These are phyloP conservation scores for Aspergillus kassunensis DNA, from an alignment of 495 filamentous ascomycete genomes.

Conservation along the genomic window DNA sequence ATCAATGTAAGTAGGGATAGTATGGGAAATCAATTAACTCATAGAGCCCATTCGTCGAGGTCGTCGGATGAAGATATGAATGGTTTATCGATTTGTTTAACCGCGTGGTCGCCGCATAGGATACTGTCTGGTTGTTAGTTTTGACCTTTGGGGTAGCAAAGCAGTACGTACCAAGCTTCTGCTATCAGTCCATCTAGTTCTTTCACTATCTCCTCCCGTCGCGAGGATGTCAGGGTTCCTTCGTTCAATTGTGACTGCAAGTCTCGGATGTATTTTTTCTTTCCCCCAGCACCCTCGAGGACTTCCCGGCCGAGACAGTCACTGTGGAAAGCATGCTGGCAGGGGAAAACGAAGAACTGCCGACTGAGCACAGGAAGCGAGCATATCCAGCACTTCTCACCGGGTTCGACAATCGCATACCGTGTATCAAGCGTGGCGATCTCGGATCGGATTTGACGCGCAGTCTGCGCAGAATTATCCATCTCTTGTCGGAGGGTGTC, in stretches of 20 bases:
- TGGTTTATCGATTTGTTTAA: constrained; percentile 87
- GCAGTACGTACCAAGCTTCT: constrained; percentile 62
- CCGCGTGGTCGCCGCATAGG: constrained; percentile 88
- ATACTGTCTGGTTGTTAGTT: constrained; percentile 42
- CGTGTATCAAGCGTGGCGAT: constrained; percentile 78
- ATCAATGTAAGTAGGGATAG: no score
- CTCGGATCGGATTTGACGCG: constrained; percentile 80
- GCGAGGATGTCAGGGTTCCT: constrained; percentile 58
- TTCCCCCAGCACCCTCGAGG: constrained; percentile 66
- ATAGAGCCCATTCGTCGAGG: constrained; percentile 79
- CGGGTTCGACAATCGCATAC: constrained; percentile 95
- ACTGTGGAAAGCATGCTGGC: constrained; percentile 94
- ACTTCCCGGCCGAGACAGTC: constrained; percentile 87
- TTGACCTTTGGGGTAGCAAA: background rate
- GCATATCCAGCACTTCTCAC: constrained; percentile 88
- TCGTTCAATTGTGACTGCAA: constrained; percentile 74
- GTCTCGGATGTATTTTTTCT: constrained; percentile 76
- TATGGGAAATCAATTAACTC: background rate
- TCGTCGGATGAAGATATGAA: constrained; percentile 72
- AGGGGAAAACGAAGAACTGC: constrained; percentile 97
- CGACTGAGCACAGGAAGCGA: constrained; percentile 77
- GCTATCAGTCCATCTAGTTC: constrained; percentile 89
- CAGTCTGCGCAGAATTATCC: constrained; percentile 87
- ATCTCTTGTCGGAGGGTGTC: constrained; percentile 88
- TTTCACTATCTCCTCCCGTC: constrained; percentile 75